These are phyloP conservation scores for Phlebiopsis gigantea DNA, from an alignment of 768 basidiomycete genomes.

Conservation along the genomic window DNA sequence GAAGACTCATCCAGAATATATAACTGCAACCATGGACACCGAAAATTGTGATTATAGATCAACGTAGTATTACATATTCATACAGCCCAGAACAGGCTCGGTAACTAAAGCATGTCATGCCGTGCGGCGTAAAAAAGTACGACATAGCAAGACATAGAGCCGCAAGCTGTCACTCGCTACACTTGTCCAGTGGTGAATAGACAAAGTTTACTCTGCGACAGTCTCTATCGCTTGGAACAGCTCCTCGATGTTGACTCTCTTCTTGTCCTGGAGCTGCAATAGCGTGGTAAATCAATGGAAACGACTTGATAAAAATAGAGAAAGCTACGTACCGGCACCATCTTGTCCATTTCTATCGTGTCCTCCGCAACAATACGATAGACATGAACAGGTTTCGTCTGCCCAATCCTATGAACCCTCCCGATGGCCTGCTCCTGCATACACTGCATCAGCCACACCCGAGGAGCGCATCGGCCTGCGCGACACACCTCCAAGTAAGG, in stretches of 20 bases:
- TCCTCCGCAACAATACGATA: slow-evolving; percentile 4
- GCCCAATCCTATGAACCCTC: slow-evolving; percentile 29
- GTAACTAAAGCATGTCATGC: too few relatives aligned
- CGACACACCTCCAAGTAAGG: slow-evolving; percentile 13
- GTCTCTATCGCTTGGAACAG: background rate
- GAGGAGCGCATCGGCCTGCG: background rate
- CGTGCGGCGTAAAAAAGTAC: too few relatives aligned
- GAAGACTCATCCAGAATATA: too few relatives aligned
- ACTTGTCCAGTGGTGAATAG: too few relatives aligned
- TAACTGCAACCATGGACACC: too few relatives aligned
- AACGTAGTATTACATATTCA: too few relatives aligned
- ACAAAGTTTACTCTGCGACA: too few relatives aligned
- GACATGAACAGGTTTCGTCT: slow-evolving; percentile 24
- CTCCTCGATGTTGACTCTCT: background rate
- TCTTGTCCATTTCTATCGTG: slow-evolving; percentile 7
- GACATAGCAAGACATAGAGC: too few relatives aligned
- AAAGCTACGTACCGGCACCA: slow-evolving; percentile 3
- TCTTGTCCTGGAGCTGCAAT: background rate
- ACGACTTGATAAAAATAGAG: background rate
- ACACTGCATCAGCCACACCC: background rate
- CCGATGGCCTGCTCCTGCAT: slow-evolving; percentile 24
- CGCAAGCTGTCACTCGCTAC: too few relatives aligned
- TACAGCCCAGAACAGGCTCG: too few relatives aligned
- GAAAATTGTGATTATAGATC: too few relatives aligned
- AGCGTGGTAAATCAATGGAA: background rate